A percentile compares a stretch with the other conserved stretches of the same genome.
Evolutionary conservation across 1,284 basidiomycete species (phyloP).

Genomic region (Fomitiporia mediterranea): DNA sequence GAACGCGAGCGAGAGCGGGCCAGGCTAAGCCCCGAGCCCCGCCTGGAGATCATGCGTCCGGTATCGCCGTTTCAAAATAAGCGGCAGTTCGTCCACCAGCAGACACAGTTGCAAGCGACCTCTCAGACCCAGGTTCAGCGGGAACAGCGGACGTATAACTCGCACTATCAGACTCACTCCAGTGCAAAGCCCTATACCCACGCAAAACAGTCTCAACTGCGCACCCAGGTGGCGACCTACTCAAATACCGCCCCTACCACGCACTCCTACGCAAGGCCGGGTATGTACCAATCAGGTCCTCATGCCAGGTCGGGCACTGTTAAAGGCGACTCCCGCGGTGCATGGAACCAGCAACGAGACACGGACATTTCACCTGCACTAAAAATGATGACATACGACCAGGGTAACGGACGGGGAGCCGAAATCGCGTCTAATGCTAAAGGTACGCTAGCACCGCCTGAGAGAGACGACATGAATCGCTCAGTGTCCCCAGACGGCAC

Average conservation of each 20-base stretch:
- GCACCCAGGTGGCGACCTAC: conserved; percentile 2
- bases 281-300: not conserved
- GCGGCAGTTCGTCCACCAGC: conserved; percentile 10
- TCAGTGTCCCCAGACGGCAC: conserved; percentile 11
- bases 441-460: not conserved
- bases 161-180: conserved; percentile 12
- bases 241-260: not conserved
- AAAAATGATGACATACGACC: conserved; percentile 15
- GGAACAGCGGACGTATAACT: not conserved
- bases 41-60: conserved; percentile 17
- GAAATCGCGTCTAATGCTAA: not conserved
- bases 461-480: conserved; percentile 4
- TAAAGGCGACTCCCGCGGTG: conserved; percentile 4
- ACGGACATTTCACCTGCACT: conserved; percentile 12
- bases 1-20: conserved; percentile 10
- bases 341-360: conserved; percentile 4
- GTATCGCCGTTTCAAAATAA: conserved; percentile 19
- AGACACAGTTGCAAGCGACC: not conserved
- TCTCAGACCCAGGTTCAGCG: not conserved
- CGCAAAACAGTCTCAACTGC: not conserved
- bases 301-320: not conserved
- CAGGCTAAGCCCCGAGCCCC: conserved; percentile 16
- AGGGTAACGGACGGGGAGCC: not conserved
- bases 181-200: conserved; percentile 11
- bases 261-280: not conserved